Percentiles rank a stretch among this genome's conserved stretches.
phyloP scores from a whole-genome alignment of 495 filamentous ascomycete genomes.

The Chaetomidium leptoderma region DNA sequence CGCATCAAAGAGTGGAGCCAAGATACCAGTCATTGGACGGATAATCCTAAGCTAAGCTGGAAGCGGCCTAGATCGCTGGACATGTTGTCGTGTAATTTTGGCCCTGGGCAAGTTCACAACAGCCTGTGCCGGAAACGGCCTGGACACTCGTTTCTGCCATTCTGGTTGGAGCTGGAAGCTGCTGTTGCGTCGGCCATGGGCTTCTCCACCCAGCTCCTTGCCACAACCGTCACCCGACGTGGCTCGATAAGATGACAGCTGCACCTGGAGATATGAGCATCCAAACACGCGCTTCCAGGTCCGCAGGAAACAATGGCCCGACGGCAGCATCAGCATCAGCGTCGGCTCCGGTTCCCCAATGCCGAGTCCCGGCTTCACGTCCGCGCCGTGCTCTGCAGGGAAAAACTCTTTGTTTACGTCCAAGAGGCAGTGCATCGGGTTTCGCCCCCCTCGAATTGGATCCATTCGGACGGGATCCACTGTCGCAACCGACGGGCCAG shows the following conservation, averaged over 20 bases:
- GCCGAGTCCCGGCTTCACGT: not conserved
- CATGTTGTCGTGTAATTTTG: slow-evolving; percentile 38
- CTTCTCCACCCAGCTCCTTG: slow-evolving; percentile 4
- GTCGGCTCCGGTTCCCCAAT: not conserved
- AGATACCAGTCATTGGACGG: slow-evolving; percentile 25
- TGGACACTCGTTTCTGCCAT: slow-evolving; percentile 17
- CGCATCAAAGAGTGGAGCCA: slow-evolving; percentile 24
- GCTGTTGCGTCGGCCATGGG: slow-evolving; percentile 14
- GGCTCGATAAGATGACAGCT: slow-evolving; percentile 23
- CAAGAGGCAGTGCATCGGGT: not conserved
- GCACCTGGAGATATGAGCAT: not conserved
- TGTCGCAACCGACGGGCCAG: not conserved
- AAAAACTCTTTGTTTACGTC: not conserved
- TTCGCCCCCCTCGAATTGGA: slow-evolving; percentile 6
- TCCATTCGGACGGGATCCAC: not conserved
- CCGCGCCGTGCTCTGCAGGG: not conserved
- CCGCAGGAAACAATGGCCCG: not conserved
- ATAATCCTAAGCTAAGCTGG: slow-evolving; percentile 13
- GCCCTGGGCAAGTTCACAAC: slow-evolving; percentile 26
- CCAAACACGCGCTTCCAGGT: not conserved
- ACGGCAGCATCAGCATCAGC: no score
- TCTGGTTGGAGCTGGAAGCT: slow-evolving; percentile 16
- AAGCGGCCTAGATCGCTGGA: slow-evolving; percentile 19
- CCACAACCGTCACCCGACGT: slow-evolving; percentile 31
- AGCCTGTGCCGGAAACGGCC: slow-evolving; percentile 35